Conservation (phyloP, 2,329 filamentous ascomycete genomes). For the Bipolaris cookei region DNA sequence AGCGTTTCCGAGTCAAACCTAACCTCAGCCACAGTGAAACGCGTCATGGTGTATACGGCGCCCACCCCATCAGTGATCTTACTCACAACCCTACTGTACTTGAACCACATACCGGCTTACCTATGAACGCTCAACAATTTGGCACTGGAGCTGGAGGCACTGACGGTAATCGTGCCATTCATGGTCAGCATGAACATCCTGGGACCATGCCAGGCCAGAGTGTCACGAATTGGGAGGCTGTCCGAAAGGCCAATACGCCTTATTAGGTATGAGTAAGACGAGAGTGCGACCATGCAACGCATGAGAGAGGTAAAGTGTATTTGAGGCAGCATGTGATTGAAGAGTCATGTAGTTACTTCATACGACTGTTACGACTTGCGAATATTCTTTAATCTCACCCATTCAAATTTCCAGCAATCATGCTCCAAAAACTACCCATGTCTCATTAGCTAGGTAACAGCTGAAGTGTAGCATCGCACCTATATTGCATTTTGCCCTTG, state of each 20-base stretch:
- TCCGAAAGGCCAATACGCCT: slow-evolving; percentile 37
- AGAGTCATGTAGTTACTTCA: background rate
- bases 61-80: slow-evolving; percentile 24
- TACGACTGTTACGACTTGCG: background rate
- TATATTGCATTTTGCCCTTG: too few species aligned
- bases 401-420: background rate
- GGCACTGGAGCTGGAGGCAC: slow-evolving; percentile 48
- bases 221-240: slow-evolving; percentile 29
- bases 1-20: background rate
- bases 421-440: background rate
- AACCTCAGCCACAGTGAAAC: slow-evolving; percentile 23
- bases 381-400: background rate
- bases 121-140: slow-evolving; percentile 51
- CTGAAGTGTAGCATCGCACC: background rate
- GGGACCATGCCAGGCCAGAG: slow-evolving; percentile 3
- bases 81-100: slow-evolving; percentile 35
- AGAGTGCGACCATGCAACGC: background rate
- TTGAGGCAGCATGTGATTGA: background rate
- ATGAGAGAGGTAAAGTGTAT: background rate
- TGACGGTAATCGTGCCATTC: slow-evolving; percentile 42
- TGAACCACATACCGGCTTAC: slow-evolving; percentile 51
- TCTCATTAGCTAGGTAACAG: background rate
- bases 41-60: slow-evolving; percentile 25
- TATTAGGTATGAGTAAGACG: slow-evolving; percentile 24
- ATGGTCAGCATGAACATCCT: slow-evolving; percentile 30